These are phyloP conservation scores for Heimioporus sp. DNA, from an alignment of 768 basidiomycete species.

Conservation along the genomic window DNA sequence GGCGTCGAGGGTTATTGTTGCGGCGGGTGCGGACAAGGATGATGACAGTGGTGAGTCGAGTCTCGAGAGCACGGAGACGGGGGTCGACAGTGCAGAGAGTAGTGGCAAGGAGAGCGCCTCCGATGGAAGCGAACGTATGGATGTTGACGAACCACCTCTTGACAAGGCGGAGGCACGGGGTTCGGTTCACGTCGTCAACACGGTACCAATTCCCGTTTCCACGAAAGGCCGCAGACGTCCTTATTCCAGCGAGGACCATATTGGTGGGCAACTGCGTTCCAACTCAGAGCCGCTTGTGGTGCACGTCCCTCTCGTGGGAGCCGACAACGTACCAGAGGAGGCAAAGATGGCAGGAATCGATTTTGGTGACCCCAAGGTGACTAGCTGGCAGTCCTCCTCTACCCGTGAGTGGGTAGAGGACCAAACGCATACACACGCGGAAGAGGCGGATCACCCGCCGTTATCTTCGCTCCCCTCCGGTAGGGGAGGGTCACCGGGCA, in stretches of 20 bases:
- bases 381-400: constrained; percentile 23
- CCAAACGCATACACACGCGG: constrained; percentile 21
- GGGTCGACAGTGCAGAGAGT: constrained; percentile 1
- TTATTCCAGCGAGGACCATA: neutral
- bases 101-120: neutral
- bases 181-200: constrained; percentile 14
- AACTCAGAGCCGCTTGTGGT: constrained; percentile 26
- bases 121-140: constrained; percentile 17
- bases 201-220: constrained; percentile 25
- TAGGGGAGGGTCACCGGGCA: constrained; percentile 24
- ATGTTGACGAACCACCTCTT: constrained; percentile 23
- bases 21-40: neutral
- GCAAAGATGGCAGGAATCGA: constrained; percentile 12
- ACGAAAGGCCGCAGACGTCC: constrained; percentile 16
- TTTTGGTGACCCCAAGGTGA: constrained; percentile 18
- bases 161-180: neutral
- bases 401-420: constrained; percentile 50
- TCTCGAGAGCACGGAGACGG: constrained; percentile 9
- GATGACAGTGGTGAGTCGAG: constrained; percentile 3
- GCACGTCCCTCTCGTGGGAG: constrained; percentile 27
- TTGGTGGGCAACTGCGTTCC: constrained; percentile 7
- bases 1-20: neutral
- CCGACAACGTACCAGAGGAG: constrained; percentile 13
- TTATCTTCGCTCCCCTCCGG: neutral
- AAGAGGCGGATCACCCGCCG: constrained; percentile 3